Evolutionary conservation across 2,329 filamentous ascomycete genomes (phyloP), one percentile per base, ranked within the genome.

Genomic region (Scytalidium sp.): DNA sequence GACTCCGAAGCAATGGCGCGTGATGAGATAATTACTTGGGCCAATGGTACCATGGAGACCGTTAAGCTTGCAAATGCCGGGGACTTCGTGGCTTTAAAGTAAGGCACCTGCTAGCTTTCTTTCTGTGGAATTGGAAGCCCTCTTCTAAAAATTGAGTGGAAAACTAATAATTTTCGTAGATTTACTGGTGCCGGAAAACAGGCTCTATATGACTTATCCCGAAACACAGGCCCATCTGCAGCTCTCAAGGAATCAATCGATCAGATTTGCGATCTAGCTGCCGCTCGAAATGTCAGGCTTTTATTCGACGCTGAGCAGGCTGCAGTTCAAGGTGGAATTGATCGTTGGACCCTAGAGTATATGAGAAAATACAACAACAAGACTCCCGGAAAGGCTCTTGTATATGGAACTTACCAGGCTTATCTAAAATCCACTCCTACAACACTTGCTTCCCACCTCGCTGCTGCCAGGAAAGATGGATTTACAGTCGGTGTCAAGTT

Each of bases 291-390:
- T 20, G 82, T 96, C 2, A 79, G 82, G 3, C 76, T 97, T 1
- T 80, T 96, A 2, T 90, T 96, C 54, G 90, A 95, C 55, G 92
- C 90, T 1, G 92, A 97, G 69, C 90, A 96, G 67, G 84, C 85
- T 50, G 78, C 81, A 49, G 79, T 94, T 23, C 89, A 96, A 69
- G 73, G 79, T 5, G 90, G 90, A 7, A 93, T 95, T 53, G 86
- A 94, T 64, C 79, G 82, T 58, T 93, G 90, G 87, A 89, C 85
- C 4, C 69, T 94, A 45, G 71, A 78, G n/a, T 86, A 90, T 58
- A 88, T 91, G 74, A 80, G 81, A 59, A 83, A 80, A 64, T 92
- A 88, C 74, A 95, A 95, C 71, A 79, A 73, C 54, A 72, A 68
- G 6, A 71, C 69, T 0, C 60, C 68, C 1, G 79, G 79, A 25